A percentile compares a stretch with the other conserved stretches of the same genome.
Evolutionary conservation across 805 yeast genomes (phyloP).

Genomic region (Saccharomycopsis selenospora): DNA sequence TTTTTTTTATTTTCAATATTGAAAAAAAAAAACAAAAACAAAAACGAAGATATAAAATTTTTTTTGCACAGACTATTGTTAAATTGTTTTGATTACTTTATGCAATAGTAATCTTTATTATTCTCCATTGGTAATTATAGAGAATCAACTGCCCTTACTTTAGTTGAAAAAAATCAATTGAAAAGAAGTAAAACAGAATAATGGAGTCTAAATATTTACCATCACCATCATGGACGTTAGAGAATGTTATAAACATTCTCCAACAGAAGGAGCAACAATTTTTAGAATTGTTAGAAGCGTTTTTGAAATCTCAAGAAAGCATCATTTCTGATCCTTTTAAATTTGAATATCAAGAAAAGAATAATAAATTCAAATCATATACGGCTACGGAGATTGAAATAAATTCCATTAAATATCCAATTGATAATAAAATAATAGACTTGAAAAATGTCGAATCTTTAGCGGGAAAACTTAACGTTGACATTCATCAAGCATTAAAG

Average conservation of each 20-base stretch:
- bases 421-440: not conserved
- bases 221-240: slow-evolving; percentile 18
- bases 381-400: slow-evolving; percentile 1
- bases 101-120: too few species aligned
- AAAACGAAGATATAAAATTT: too few species aligned
- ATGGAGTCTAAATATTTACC: slow-evolving; percentile 3
- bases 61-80: too few species aligned
- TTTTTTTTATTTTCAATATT: too few species aligned
- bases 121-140: too few species aligned
- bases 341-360: not conserved
- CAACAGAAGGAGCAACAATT: slow-evolving; percentile 10
- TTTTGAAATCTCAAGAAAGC: slow-evolving; percentile 3
- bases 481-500: slow-evolving; percentile 42
- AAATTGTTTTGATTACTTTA: too few species aligned
- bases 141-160: too few species aligned
- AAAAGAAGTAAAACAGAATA: too few species aligned
- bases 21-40: too few species aligned
- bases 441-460: slow-evolving; percentile 9
- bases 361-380: not conserved
- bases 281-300: slow-evolving; percentile 5
- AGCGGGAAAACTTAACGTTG: slow-evolving; percentile 33
- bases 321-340: slow-evolving; percentile 11
- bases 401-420: not conserved
- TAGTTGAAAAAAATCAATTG: too few species aligned
- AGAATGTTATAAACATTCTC: slow-evolving; percentile 13